phyloP scores from a whole-genome alignment of 768 basidiomycete species.

The Sutorius australiensis region DNA sequence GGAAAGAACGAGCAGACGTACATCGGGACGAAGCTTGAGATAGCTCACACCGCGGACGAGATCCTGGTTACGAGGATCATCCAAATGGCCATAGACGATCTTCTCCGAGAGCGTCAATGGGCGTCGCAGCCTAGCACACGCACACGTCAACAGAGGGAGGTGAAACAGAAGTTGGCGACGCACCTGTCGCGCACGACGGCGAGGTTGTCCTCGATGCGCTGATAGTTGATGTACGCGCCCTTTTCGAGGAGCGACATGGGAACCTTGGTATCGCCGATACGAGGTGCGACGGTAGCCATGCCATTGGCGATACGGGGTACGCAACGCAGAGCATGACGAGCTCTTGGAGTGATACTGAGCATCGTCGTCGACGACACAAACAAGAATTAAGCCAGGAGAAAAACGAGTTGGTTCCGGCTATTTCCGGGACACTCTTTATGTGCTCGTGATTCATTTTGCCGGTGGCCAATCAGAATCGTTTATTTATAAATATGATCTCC shows the following conservation, averaged over 20 bases:
- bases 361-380: slow-evolving; percentile 41
- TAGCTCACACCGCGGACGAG: slow-evolving; percentile 91
- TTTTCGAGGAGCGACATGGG: slow-evolving; percentile 84
- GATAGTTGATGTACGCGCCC: slow-evolving; percentile 86
- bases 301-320: slow-evolving; percentile 55
- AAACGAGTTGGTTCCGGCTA: slow-evolving; percentile 23
- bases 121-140: slow-evolving; percentile 62
- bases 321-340: slow-evolving; percentile 50
- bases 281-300: slow-evolving; percentile 76
- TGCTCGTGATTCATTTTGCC: slow-evolving; percentile 11
- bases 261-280: slow-evolving; percentile 89
- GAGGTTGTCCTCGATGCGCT: slow-evolving; percentile 97
- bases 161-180: not conserved
- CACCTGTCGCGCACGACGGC: slow-evolving; percentile 81
- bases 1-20: slow-evolving; percentile 39
- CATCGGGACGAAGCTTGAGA: slow-evolving; percentile 96
- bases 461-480: slow-evolving; percentile 19
- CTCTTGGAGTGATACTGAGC: slow-evolving; percentile 55
- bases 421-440: slow-evolving; percentile 26
- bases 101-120: slow-evolving; percentile 95
- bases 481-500: slow-evolving; percentile 21
- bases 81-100: slow-evolving; percentile 96
- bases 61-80: slow-evolving; percentile 88
- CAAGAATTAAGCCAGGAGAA: slow-evolving; percentile 18
- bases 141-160: not conserved